Base-by-base conservation (phyloP, 2,329 filamentous ascomycete genomes). In the Fusarium udum region DNA sequence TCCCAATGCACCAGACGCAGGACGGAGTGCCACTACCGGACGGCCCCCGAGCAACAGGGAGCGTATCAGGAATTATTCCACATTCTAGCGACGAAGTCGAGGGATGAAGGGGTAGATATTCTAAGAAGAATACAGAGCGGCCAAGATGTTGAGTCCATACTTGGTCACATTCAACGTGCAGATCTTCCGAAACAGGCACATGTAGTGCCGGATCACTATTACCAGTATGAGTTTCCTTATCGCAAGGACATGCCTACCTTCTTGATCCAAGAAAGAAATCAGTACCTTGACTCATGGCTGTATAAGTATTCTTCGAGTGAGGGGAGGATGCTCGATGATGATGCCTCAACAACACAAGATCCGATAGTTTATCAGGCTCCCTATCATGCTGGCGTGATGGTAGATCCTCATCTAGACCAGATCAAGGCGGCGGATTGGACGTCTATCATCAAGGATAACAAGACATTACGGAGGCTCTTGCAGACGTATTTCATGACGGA, bases 151-250 rank as follows among this genome's bases (percentile, higher is more conserved):
- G 26, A 26, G 4, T 28, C 28, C 1, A 24, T 67, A 24, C 34
- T 67, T 15, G 36, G 15, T 2, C 51, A 49, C 18, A 39, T 67
- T 28, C 46, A 37, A 9, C 49, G 32, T 8, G 51, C 43, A 0
- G 45, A 64, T 24, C 22, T 64, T 12, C 26, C 40, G 1, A 32
- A 57, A 3, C 64, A 64, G 37, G 11, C 37, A 5, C 42, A 36
- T 12, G 20, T 67, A 15, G 51, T 43, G 14, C 64, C 60, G 3
- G 37, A 24, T 20, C 53, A 37, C 34, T 28, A 46, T 10, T 34
- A 40, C 16, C 60, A 49, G 7, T 64, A 67, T 22, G 28, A 57
- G 31, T 67, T 67, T 10, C 64, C 60, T 6, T 64, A 51, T 6
- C 15, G 15, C 7, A 39, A 46, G 9, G 24, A 64, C 0, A 56